These are phyloP conservation scores for Plantago ovata DNA, from an alignment of 257 asterid species.

Conservation along the genomic window DNA sequence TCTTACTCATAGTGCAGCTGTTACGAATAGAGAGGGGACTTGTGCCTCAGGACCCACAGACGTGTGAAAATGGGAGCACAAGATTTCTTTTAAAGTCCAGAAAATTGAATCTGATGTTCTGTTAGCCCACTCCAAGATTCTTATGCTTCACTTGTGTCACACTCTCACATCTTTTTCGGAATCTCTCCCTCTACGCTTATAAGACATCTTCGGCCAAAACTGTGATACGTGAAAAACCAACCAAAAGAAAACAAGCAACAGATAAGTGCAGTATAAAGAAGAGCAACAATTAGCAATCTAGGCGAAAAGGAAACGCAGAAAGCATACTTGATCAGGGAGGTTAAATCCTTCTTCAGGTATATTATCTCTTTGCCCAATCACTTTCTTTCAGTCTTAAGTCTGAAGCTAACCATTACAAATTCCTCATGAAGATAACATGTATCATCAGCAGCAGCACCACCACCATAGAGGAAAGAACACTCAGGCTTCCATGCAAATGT, in stretches of 20 bases:
- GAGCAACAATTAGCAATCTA: constrained; percentile 29
- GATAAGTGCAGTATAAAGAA: constrained; percentile 30
- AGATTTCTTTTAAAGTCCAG: constrained; percentile 40
- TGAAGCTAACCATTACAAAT: constrained; percentile 27
- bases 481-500: constrained; percentile 54
- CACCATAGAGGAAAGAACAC: constrained; percentile 59
- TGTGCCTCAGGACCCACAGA: constrained; percentile 49
- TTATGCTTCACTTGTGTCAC: constrained; percentile 52
- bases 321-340: constrained; percentile 21
- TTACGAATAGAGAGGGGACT: constrained; percentile 37
- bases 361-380: constrained; percentile 12
- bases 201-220: constrained; percentile 43
- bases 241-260: constrained; percentile 29
- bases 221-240: constrained; percentile 26
- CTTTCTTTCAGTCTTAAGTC: constrained; percentile 18
- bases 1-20: constrained; percentile 34
- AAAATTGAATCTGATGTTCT: constrained; percentile 56
- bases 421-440: constrained; percentile 41
- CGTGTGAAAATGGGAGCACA: constrained; percentile 47
- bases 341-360: constrained; percentile 34
- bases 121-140: constrained; percentile 59
- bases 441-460: constrained; percentile 45
- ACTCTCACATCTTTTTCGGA: constrained; percentile 17
- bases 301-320: constrained; percentile 33
- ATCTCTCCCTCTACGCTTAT: constrained; percentile 42